A percentile compares a stretch with the other conserved stretches of the same genome.
These are phyloP conservation scores for Yarrowia galli DNA, from an alignment of 1,139 yeast genomes.

Conservation along the genomic window DNA sequence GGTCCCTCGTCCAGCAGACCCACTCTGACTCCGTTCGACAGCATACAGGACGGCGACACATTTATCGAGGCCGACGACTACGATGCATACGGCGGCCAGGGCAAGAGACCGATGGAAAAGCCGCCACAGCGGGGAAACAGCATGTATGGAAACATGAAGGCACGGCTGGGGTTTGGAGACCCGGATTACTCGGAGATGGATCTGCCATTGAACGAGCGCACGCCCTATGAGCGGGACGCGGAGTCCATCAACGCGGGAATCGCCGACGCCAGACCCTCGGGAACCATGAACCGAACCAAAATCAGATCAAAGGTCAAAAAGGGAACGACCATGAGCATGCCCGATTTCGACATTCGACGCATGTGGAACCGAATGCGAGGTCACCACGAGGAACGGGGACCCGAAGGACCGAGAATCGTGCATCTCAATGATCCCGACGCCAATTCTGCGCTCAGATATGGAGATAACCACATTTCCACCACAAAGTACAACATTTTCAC, in stretches of 20 bases:
- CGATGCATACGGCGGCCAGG: constrained; percentile 22
- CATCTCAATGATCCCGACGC: constrained; percentile 65
- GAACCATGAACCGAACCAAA: constrained; percentile 3
- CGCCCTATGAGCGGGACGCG: constrained; percentile 16
- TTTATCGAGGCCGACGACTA: constrained; percentile 39
- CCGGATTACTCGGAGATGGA: constrained; percentile 50
- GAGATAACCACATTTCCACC: constrained; percentile 89
- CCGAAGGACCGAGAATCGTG: constrained; percentile 70
- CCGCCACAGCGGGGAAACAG: constrained; percentile 43
- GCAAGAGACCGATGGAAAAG: constrained; percentile 42
- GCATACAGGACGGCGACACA: constrained; percentile 36
- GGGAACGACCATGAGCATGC: constrained; percentile 39
- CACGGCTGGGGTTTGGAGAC: constrained; percentile 47
- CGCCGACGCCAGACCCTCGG: constrained; percentile 19
- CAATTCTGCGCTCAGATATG: constrained; percentile 65
- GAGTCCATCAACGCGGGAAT: constrained; percentile 23
- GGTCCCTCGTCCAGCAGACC: constrained; percentile 25
- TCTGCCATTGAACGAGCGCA: constrained; percentile 47
- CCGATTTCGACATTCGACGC: constrained; percentile 65
- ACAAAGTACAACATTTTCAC: constrained; percentile 97
- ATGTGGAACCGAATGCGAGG: constrained; percentile 59
- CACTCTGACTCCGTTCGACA: constrained; percentile 26
- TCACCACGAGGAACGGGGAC: constrained; percentile 50
- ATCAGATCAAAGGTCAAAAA: constrained; percentile 16
- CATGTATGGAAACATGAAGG: constrained; percentile 46